Percentiles rank a stretch among this genome's conserved stretches.
phyloP scores from a whole-genome alignment of 768 basidiomycete species.

The Amanita pallidorosea region DNA sequence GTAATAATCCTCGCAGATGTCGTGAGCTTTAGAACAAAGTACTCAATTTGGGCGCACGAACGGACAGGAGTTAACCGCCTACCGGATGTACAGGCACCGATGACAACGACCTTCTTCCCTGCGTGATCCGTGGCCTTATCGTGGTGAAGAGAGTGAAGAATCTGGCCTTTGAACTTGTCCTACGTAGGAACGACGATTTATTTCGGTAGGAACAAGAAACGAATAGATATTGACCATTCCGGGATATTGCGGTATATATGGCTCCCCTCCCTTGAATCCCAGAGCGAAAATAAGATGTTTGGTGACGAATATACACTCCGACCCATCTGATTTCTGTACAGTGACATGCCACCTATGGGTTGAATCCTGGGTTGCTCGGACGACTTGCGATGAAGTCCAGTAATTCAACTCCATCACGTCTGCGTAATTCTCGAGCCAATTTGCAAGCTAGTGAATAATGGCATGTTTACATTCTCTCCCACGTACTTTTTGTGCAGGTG shows the following conservation, averaged over 20 bases:
- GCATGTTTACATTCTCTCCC: neutral
- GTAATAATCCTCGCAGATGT: conserved; percentile 31
- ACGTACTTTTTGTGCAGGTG: conserved; percentile 40
- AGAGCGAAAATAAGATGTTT: conserved; percentile 42
- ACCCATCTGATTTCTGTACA: conserved; percentile 23
- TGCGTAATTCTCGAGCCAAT: conserved; percentile 23
- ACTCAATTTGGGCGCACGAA: conserved; percentile 6
- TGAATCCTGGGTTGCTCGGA: conserved; percentile 22
- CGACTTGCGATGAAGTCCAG: conserved; percentile 35
- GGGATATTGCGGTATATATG: conserved; percentile 33
- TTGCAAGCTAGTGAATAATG: conserved; percentile 14
- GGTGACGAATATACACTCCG: conserved; percentile 27
- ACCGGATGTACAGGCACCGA: conserved; percentile 58
- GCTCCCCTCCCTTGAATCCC: conserved; percentile 38
- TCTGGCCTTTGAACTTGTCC: conserved; percentile 52
- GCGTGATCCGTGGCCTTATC: conserved; percentile 41
- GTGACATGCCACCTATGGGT: conserved; percentile 30
- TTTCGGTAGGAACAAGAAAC: neutral
- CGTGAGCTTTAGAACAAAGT: conserved; percentile 23
- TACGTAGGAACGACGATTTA: conserved; percentile 10
- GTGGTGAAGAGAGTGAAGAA: conserved; percentile 50
- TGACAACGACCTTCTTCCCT: conserved; percentile 63
- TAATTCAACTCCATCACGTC: conserved; percentile 32
- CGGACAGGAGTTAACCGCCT: conserved; percentile 12
- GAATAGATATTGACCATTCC: conserved; percentile 25